Base-by-base conservation (phyloP, 139 green algal species). In the Edaphochlamys debaryana region DNA sequence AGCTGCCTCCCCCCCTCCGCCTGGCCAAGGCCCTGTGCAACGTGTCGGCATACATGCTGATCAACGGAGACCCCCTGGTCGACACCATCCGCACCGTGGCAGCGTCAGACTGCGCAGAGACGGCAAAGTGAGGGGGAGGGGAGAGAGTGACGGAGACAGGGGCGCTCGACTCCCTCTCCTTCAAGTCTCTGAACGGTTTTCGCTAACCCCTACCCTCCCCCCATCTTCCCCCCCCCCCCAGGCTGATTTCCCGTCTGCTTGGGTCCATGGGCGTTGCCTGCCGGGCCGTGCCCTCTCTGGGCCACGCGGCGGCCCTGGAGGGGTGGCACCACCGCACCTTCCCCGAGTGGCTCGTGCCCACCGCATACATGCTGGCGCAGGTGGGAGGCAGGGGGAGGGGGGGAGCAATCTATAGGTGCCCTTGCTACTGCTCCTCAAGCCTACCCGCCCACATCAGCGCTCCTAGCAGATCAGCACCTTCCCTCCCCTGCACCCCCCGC, bases 11-110 rank as follows among this genome's bases (percentile, higher is more conserved):
- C 22, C 54, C 56, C 6, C 40, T 69, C 58, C 22, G 25, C 34
- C 73, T 87, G 36, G 73, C 79, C 45, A 87, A 87, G 66, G 30
- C 73, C 27, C 64, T 87, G n/a, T 67, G 25, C 82, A 87, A 87
- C 73, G 34, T 83, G 8, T 79, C 66, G 25, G 66, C 73, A 22
- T 87, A 87, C 73, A 36, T 66, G 5, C 73, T 87, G 1, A 27
- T 83, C 20, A 66, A 87, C 48, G 38, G 73, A 9, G 82, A 87
- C 66, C 82, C 82, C 15, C 73, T 87, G 30, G 67, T 73, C 0
- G 83, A 87, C 45, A 25, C 36, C 67, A 74, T 87, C 73, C 79
- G 74, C 41, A 87, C 64, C 52, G 83, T 87, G 40, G 83, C 75
- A 1, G 83, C 83, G 15, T 69, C 40, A 34, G 67, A 84, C 32